Conservation (phyloP, 768 basidiomycete species). For the Termitomyces sp. region DNA sequence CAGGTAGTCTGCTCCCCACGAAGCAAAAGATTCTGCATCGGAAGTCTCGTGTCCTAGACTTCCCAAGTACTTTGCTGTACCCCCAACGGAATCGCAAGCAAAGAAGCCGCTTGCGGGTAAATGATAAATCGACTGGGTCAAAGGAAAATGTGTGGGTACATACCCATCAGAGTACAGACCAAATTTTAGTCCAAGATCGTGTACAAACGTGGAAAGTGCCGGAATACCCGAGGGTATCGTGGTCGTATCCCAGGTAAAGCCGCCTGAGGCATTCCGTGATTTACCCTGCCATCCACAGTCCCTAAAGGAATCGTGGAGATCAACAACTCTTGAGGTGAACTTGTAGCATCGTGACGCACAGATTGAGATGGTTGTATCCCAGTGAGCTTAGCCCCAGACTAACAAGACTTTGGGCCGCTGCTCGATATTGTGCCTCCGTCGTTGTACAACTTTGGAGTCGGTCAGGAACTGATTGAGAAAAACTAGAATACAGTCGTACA, state of each 20-base stretch:
- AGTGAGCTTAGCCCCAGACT: constrained; percentile 28
- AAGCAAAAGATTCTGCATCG: constrained; percentile 42
- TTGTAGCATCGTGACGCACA: constrained; percentile 21
- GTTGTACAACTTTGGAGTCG: constrained; percentile 29
- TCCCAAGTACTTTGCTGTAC: constrained; percentile 38
- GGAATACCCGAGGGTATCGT: constrained; percentile 33
- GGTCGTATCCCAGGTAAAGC: constrained; percentile 38
- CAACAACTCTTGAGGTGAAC: neutral
- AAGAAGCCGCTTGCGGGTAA: constrained; percentile 27
- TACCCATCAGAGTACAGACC: constrained; percentile 54
- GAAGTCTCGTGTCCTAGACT: constrained; percentile 40
- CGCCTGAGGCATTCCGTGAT: constrained; percentile 31
- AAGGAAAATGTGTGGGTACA: neutral
- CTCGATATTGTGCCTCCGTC: constrained; percentile 34
- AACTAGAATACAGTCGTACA: constrained; percentile 21
- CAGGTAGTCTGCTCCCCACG: constrained; percentile 44
- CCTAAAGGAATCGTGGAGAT: constrained; percentile 15
- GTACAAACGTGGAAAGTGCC: constrained; percentile 31
- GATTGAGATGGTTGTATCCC: constrained; percentile 38
- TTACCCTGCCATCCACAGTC: constrained; percentile 50
- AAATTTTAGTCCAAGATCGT: constrained; percentile 49
- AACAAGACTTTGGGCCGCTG: constrained; percentile 34
- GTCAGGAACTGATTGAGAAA: neutral
- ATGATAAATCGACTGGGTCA: neutral
- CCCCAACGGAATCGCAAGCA: constrained; percentile 41